Conservation (phyloP, 2,329 filamentous ascomycete genomes). For the Ascosphaera apis region DNA sequence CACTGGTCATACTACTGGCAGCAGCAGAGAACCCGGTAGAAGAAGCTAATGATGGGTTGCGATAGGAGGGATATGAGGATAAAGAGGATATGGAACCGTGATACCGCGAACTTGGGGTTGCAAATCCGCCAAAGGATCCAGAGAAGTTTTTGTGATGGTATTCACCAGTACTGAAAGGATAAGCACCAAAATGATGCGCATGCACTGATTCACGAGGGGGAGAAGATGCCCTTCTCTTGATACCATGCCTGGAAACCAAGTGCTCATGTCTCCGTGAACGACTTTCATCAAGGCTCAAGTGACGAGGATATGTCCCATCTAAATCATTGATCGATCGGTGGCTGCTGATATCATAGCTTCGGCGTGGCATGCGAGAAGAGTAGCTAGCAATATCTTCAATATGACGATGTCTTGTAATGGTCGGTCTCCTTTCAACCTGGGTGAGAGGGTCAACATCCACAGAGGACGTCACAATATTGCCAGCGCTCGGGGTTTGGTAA, state of each 20-base stretch:
- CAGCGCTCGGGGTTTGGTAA: constrained; percentile 21
- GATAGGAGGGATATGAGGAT: constrained; percentile 36
- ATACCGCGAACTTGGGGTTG: constrained; percentile 30
- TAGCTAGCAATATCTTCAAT: constrained; percentile 28
- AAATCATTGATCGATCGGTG: constrained; percentile 18
- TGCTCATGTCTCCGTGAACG: constrained; percentile 15
- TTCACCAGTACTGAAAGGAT: constrained; percentile 18
- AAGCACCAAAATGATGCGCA: constrained; percentile 14
- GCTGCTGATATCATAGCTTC: constrained; percentile 39
- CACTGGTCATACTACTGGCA: constrained; percentile 43
- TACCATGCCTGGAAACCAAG: constrained; percentile 25
- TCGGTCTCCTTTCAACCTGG: constrained; percentile 11
- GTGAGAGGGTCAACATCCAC: constrained; percentile 19
- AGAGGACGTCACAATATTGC: constrained; percentile 18
- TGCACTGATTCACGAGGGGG: constrained; percentile 31
- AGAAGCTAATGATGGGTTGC: constrained; percentile 39
- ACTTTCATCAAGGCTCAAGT: constrained; percentile 18
- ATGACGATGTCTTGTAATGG: constrained; percentile 6
- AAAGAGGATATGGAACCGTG: constrained; percentile 42
- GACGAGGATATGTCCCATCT: constrained; percentile 14
- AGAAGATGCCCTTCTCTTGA: constrained; percentile 41
- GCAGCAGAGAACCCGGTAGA: constrained; percentile 33
- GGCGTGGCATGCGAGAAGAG: constrained; percentile 30
- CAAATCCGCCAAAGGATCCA: constrained; percentile 29
- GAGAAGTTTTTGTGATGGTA: constrained; percentile 30